Conservation (phyloP, 1,284 basidiomycete genomes). For the Exobasidium rhododendri region DNA sequence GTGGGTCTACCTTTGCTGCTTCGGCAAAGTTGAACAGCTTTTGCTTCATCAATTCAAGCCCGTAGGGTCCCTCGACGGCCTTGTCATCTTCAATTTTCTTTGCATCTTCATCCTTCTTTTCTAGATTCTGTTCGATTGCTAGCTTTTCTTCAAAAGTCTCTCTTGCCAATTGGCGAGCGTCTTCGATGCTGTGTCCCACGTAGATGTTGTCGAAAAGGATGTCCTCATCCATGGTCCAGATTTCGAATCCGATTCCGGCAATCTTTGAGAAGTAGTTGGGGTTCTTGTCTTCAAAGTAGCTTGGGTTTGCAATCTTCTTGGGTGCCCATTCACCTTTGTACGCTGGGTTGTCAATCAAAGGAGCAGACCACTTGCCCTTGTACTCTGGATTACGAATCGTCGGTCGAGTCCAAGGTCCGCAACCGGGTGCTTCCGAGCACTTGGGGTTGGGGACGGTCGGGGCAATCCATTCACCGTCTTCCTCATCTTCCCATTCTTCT, state of each 20-base stretch:
- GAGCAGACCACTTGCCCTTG: slow-evolving; percentile 91
- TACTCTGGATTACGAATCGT: slow-evolving; percentile 94
- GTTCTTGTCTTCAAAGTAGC: slow-evolving; percentile 80
- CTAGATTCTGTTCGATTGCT: slow-evolving; percentile 45
- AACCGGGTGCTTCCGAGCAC: slow-evolving; percentile 83
- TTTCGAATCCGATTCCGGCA: slow-evolving; percentile 50
- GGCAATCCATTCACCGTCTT: slow-evolving; percentile 96
- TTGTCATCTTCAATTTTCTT: slow-evolving; percentile 17
- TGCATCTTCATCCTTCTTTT: slow-evolving; percentile 24
- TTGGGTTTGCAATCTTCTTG: slow-evolving; percentile 66
- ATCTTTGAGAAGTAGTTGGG: slow-evolving; percentile 70
- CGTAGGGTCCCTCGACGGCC: slow-evolving; percentile 23
- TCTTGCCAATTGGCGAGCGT: slow-evolving; percentile 41
- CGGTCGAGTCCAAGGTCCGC: slow-evolving; percentile 86
- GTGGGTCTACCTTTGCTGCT: slow-evolving; percentile 33
- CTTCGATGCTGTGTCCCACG: slow-evolving; percentile 44
- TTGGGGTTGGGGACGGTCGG: slow-evolving; percentile 73
- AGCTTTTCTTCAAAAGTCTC: slow-evolving; percentile 49
- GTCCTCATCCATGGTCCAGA: slow-evolving; percentile 54
- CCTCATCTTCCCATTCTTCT: slow-evolving; percentile 99
- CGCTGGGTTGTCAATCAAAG: slow-evolving; percentile 67
- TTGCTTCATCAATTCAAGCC: neutral
- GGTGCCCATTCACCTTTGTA: slow-evolving; percentile 51
- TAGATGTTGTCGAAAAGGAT: slow-evolving; percentile 55
- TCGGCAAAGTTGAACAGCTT: slow-evolving; percentile 23